These are phyloP conservation scores for Cryphonectria radicalis DNA, from an alignment of 2,329 filamentous ascomycete species.

Conservation along the genomic window DNA sequence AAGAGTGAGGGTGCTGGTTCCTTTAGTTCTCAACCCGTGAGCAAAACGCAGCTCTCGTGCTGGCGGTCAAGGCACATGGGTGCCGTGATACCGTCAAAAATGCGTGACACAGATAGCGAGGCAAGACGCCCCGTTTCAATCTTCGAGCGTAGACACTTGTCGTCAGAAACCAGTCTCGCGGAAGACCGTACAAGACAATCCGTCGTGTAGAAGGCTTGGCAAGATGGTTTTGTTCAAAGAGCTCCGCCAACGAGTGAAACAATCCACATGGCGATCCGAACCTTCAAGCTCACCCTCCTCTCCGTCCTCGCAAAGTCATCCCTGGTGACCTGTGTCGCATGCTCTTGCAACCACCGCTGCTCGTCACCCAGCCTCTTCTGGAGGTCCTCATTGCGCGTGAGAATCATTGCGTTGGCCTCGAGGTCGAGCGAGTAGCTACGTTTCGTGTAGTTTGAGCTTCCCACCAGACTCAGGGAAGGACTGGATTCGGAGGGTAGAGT, in stretches of 20 bases:
- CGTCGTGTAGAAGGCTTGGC: neutral
- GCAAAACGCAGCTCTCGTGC: neutral
- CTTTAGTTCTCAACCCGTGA: neutral
- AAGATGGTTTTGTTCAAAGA: conserved; percentile 55
- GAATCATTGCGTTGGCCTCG: conserved; percentile 84
- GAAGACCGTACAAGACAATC: neutral
- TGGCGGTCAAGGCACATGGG: neutral
- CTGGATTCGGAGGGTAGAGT: conserved; percentile 68
- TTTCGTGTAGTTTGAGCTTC: conserved; percentile 95
- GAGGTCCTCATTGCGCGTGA: conserved; percentile 76
- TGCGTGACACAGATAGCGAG: neutral
- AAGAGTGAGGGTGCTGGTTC: neutral
- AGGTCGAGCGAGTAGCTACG: conserved; percentile 90
- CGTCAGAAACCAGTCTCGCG: neutral
- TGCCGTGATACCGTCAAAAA: neutral
- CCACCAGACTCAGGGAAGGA: conserved; percentile 81
- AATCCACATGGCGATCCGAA: conserved; percentile 92
- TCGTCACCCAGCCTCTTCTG: conserved; percentile 78
- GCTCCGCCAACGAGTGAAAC: conserved; percentile 84
- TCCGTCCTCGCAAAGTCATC: conserved; percentile 83
- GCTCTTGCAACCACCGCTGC: conserved; percentile 76
- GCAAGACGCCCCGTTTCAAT: neutral
- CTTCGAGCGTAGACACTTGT: neutral
- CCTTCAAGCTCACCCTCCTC: conserved; percentile 81
- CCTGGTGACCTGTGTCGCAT: conserved; percentile 69